Evolutionary conservation across 768 basidiomycete genomes (phyloP).

Genomic region (Pilatotrama ljubarskyi): DNA sequence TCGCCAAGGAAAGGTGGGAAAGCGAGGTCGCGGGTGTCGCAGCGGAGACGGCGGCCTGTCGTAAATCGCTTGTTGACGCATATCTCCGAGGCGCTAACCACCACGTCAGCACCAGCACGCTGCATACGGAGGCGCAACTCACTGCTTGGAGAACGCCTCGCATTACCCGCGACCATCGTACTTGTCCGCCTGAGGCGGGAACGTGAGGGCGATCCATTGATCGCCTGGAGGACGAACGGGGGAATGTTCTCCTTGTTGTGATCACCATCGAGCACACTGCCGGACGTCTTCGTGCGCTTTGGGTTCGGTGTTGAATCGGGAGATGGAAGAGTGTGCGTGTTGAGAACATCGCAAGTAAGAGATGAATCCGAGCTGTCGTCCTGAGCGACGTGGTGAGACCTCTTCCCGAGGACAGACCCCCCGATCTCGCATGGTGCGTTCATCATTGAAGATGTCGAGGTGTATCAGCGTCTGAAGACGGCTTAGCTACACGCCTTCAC

Average conservation of each 20-base stretch:
- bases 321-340: slow-evolving; percentile 41
- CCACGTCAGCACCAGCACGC: slow-evolving; percentile 7
- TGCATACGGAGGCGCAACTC: slow-evolving; percentile 25
- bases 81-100: slow-evolving; percentile 43
- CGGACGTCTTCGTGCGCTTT: slow-evolving; percentile 60
- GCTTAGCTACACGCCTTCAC: slow-evolving; percentile 2
- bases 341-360: slow-evolving; percentile 33
- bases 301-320: slow-evolving; percentile 64
- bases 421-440: slow-evolving; percentile 23
- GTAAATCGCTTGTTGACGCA: slow-evolving; percentile 49
- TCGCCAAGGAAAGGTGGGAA: slow-evolving; percentile 46
- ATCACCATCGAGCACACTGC: slow-evolving; percentile 48
- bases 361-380: slow-evolving; percentile 31
- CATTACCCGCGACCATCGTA: slow-evolving; percentile 35
- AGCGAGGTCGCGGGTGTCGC: slow-evolving; percentile 47
- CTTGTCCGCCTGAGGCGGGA: slow-evolving; percentile 36
- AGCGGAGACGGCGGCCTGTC: slow-evolving; percentile 29
- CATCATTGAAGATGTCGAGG: slow-evolving; percentile 12
- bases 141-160: slow-evolving; percentile 50
- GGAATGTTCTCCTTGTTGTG: slow-evolving; percentile 80
- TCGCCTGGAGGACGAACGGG: slow-evolving; percentile 47
- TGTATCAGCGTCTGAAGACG: neutral
- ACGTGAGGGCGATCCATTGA: slow-evolving; percentile 35
- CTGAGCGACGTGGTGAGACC: slow-evolving; percentile 30
- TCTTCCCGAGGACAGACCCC: slow-evolving; percentile 37